Evolutionary conservation across 805 yeast species (phyloP).

Genomic region (Candida tibetensis): DNA sequence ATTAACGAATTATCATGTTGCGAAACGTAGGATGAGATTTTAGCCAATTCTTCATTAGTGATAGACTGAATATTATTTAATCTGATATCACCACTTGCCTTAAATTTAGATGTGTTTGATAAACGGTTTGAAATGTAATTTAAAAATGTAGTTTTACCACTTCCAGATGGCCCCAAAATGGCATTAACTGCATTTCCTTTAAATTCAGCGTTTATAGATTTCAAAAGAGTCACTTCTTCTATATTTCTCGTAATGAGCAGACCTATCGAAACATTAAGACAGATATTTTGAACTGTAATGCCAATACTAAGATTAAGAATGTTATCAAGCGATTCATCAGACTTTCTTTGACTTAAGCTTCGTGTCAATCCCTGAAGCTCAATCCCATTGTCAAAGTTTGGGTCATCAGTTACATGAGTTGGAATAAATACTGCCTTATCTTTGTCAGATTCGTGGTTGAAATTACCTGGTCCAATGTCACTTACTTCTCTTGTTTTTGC

Average conservation of each 20-base stretch:
- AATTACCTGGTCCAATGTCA: no score
- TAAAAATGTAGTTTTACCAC: constrained; percentile 43
- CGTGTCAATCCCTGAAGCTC: not conserved
- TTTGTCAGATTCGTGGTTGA: no score
- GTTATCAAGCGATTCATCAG: not conserved
- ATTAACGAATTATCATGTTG: constrained; percentile 24
- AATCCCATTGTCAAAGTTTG: not conserved
- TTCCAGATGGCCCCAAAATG: constrained; percentile 47
- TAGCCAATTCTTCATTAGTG: constrained; percentile 13
- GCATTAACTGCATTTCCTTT: constrained; percentile 35
- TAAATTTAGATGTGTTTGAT: constrained; percentile 11
- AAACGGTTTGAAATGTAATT: constrained; percentile 28
- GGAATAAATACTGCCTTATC: no score
- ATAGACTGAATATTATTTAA: constrained; percentile 16
- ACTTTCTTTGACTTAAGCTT: not conserved
- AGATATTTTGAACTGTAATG: constrained; percentile 1
- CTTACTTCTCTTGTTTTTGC: no score
- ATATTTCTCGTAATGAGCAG: not conserved
- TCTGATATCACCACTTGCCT: constrained; percentile 13
- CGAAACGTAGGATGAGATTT: constrained; percentile 23
- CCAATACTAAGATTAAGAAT: not conserved
- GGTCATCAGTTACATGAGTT: no score
- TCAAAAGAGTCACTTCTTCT: constrained; percentile 16
- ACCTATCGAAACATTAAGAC: not conserved
- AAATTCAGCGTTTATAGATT: constrained; percentile 31